Base-by-base conservation (phyloP, 2,329 filamentous ascomycete species). In the Akanthomyces dipterigenus region DNA sequence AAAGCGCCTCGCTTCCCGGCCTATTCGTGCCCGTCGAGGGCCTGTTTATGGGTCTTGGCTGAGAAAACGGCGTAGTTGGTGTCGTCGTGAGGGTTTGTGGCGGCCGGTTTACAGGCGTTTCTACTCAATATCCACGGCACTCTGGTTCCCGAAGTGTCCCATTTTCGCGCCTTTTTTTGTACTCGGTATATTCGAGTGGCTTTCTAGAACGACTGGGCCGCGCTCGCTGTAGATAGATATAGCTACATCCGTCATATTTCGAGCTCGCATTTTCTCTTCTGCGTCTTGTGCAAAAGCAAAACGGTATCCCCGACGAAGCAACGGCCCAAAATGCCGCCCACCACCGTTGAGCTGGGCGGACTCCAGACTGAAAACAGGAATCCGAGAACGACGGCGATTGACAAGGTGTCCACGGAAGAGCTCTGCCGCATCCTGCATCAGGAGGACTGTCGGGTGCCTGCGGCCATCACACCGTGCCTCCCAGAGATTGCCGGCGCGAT, bases 311-410 rank as follows among this genome's bases (percentile, higher is more conserved):
- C 22, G 36, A 5, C 18, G 8, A 20, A n/a, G 5, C 12, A 6
- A 18, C 24, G 18, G 34, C 18, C n/a, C 58, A 55, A 20, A 5
- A 61, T 61, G 58, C 3, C 56, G 5, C 50, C 50, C 38, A 24
- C 60, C 5, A 53, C 24, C 7, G 51, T 64, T 28, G 62, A 65
- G 18, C 60, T 66, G 8, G 60, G 51, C 5, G 34, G 51, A 26
- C 62, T 67, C 3, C 65, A 67, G 53, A 67, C 65, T 14, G 65
- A 67, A 43, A 57, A 62, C 11, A 61, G 64, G 20, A 66, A 65
- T 31, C 62, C 62, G 3, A 62, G 62, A 18, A 65, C 63, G 18
- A 55, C 59, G 3, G 50, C 20, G 9, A 63, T 67, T 16, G 65
- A 65, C 56, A 54, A 49, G 20, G 55, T 66, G 12, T 63, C 63